Evolutionary conservation across 495 filamentous ascomycete genomes (phyloP).

Genomic region (Neurospora africana): DNA sequence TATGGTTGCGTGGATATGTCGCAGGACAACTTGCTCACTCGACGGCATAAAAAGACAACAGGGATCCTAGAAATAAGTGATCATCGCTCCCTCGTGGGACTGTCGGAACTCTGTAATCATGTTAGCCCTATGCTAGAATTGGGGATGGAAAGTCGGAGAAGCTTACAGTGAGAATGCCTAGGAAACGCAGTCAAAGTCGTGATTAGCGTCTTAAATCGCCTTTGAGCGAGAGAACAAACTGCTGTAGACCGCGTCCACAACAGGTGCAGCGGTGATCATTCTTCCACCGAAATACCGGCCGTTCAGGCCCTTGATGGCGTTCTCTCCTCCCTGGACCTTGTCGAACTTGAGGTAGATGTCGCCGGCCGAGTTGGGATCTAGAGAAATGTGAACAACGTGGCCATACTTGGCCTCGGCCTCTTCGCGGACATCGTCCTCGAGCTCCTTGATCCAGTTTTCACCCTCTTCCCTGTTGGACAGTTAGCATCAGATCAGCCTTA

Average conservation of each 20-base stretch:
- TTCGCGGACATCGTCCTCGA: slow-evolving; percentile 85
- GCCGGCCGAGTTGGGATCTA: slow-evolving; percentile 88
- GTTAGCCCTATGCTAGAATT: not conserved
- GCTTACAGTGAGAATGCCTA: slow-evolving; percentile 28
- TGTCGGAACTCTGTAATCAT: not conserved
- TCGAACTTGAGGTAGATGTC: slow-evolving; percentile 99
- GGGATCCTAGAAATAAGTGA: not conserved
- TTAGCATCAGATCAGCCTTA: slow-evolving; percentile 29
- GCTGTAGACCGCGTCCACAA: slow-evolving; percentile 97
- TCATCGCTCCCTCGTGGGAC: not conserved
- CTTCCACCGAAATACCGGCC: slow-evolving; percentile 87
- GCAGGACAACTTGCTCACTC: not conserved
- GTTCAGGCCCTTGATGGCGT: slow-evolving; percentile 94
- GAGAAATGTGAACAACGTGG: slow-evolving; percentile 91
- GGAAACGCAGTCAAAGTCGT: slow-evolving; percentile 26
- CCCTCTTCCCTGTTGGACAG: slow-evolving; percentile 61
- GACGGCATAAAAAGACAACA: not conserved
- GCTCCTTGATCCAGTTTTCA: slow-evolving; percentile 80
- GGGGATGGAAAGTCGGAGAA: not conserved
- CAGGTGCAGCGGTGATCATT: slow-evolving; percentile 84
- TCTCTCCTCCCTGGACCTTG: slow-evolving; percentile 85
- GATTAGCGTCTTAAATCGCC: slow-evolving; percentile 52
- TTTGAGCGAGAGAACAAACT: slow-evolving; percentile 86
- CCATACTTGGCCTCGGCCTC: slow-evolving; percentile 97
- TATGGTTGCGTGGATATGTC: not conserved